Conservation (phyloP, 306 rosid genomes). For the Castanospermum australe region DNA sequence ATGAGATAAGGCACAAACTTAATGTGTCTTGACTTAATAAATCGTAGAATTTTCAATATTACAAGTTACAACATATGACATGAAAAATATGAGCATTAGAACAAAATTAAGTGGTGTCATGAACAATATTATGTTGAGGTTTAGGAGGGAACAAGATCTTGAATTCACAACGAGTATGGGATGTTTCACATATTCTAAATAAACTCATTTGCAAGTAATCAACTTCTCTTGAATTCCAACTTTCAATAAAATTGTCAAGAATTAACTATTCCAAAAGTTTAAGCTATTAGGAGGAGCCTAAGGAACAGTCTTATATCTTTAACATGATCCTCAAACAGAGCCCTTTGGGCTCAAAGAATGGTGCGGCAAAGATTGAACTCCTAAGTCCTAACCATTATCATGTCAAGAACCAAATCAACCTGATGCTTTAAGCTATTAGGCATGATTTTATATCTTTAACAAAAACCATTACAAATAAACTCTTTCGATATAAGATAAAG, state of each 20-base stretch:
- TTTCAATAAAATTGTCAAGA: neutral
- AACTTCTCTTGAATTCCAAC: conserved; percentile 2
- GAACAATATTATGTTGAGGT: neutral
- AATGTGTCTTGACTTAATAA: neutral
- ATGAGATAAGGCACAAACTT: conserved; percentile 15
- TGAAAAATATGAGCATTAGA: neutral
- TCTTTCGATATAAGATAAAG: conserved; percentile 4
- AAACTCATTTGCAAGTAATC: neutral
- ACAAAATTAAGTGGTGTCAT: neutral
- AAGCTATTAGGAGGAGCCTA: too few relatives aligned
- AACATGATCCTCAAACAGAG: too few relatives aligned
- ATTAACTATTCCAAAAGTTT: neutral
- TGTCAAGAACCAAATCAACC: neutral
- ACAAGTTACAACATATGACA: conserved; percentile 2
- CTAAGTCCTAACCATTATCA: neutral
- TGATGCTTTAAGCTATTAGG: neutral
- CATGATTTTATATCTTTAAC: neutral
- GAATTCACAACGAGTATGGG: neutral
- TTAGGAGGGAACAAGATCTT: neutral
- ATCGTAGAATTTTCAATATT: neutral
- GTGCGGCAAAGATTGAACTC: neutral
- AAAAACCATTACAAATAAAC: neutral
- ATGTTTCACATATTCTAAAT: neutral
- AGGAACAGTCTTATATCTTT: too few relatives aligned
- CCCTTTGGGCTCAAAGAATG: too few relatives aligned